Percentiles rank a stretch among this genome's conserved stretches.
Conservation (phyloP, 2,329 filamentous ascomycete genomes). For the Aspergillus fumigatus region DNA sequence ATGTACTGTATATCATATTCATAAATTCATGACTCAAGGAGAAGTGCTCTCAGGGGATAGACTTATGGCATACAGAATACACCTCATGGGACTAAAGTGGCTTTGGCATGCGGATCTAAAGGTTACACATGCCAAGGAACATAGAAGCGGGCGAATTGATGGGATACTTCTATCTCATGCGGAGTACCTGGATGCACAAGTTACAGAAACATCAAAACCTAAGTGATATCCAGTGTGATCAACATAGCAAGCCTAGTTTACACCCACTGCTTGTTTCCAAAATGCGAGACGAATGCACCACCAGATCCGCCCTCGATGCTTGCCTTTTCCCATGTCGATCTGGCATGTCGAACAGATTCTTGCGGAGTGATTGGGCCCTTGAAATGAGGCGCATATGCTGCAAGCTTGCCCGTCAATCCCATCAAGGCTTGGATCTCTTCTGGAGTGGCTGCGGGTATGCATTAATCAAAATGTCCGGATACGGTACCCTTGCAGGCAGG, state of each 20-base stretch:
- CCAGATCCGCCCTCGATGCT: constrained; percentile 45
- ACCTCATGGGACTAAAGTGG: no score
- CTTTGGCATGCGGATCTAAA: no score
- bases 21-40: no score
- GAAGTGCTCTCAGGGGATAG: no score
- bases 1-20: no score
- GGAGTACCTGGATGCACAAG: background rate
- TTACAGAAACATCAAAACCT: background rate
- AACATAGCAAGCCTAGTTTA: constrained; percentile 22
- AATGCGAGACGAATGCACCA: constrained; percentile 52
- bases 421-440: constrained; percentile 22
- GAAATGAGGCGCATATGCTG: constrained; percentile 39
- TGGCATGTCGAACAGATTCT: constrained; percentile 30
- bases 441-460: constrained; percentile 8
- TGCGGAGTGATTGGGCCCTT: constrained; percentile 29
- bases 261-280: constrained; percentile 52
- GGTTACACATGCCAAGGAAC: no score
- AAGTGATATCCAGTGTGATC: background rate
- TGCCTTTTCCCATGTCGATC: constrained; percentile 30
- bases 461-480: background rate
- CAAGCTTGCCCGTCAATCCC: constrained; percentile 27
- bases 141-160: background rate
- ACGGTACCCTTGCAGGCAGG: background rate
- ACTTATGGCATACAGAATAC: no score
- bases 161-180: background rate